Conservation (phyloP, 129 eudicot species). For the Flaveria sonorensis region DNA sequence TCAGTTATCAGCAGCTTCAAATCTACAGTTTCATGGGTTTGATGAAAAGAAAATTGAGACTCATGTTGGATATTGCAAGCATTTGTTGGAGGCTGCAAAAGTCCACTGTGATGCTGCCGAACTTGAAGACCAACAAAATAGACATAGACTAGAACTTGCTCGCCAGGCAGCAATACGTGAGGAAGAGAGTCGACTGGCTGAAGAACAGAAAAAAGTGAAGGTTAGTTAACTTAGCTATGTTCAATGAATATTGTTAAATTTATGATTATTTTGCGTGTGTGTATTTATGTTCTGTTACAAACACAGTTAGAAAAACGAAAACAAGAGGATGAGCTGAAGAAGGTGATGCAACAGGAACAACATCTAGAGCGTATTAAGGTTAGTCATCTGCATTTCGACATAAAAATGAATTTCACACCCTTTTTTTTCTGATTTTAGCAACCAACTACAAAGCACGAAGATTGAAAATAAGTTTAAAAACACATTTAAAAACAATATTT, state of each 20-base stretch:
- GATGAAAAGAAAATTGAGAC: constrained; percentile 98
- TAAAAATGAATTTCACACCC: neutral
- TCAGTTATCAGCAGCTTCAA: constrained; percentile 76
- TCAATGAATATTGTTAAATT: neutral
- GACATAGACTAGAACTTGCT: constrained; percentile 78
- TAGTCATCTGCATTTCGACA: constrained; percentile 20
- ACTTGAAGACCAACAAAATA: constrained; percentile 69
- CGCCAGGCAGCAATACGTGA: constrained; percentile 85
- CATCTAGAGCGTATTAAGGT: constrained; percentile 89
- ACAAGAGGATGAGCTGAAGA: constrained; percentile 89
- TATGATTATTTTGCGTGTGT: constrained; percentile 13
- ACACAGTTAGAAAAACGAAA: constrained; percentile 83
- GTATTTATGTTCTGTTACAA: constrained; percentile 36
- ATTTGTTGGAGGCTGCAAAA: constrained; percentile 87
- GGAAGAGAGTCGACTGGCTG: constrained; percentile 79
- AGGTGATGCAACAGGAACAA: constrained; percentile 82
- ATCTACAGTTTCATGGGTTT: constrained; percentile 81
- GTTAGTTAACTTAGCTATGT: constrained; percentile 36
- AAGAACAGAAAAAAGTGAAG: constrained; percentile 83
- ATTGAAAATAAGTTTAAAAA: too few relatives aligned
- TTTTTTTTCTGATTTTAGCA: neutral
- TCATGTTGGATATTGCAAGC: constrained; percentile 92
- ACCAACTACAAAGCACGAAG: neutral
- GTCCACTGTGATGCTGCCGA: constrained; percentile 92
- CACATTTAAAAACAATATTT: neutral